Percentiles rank a stretch among this genome's conserved stretches.
phyloP scores from a whole-genome alignment of 805 yeast species.

The Pichia eremophila region DNA sequence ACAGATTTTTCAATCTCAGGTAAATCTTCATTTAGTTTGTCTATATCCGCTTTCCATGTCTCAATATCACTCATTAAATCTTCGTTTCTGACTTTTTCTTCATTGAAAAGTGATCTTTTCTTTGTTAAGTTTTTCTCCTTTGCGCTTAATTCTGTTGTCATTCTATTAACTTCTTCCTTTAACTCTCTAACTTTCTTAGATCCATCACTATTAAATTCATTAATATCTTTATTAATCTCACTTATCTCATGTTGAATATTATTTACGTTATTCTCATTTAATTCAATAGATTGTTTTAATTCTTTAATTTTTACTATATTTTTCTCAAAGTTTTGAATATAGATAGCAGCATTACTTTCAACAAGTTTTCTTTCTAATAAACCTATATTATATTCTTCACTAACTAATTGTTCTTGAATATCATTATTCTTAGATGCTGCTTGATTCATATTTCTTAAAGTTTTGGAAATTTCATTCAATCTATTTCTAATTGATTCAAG shows the following conservation, averaged over 20 bases:
- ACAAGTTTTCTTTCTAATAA: constrained; percentile 46
- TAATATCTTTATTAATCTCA: constrained; percentile 62
- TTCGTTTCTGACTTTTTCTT: constrained; percentile 59
- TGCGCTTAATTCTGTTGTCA: constrained; percentile 28
- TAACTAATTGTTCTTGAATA: constrained; percentile 48
- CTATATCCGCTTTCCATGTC: constrained; percentile 33
- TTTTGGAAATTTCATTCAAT: constrained; percentile 30
- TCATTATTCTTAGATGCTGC: constrained; percentile 41
- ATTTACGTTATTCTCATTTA: constrained; percentile 30
- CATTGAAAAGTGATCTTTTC: constrained; percentile 48
- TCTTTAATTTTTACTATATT: constrained; percentile 25
- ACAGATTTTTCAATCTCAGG: constrained; percentile 27
- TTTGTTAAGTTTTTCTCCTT: constrained; percentile 34
- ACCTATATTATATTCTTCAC: constrained; percentile 51
- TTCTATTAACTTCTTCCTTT: constrained; percentile 38
- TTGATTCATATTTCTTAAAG: constrained; percentile 33
- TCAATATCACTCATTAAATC: constrained; percentile 52
- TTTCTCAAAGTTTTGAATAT: constrained; percentile 33
- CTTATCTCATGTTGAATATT: constrained; percentile 37
- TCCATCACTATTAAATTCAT: constrained; percentile 72
- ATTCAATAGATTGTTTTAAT: constrained; percentile 36
- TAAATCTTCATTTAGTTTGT: constrained; percentile 27
- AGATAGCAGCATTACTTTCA: constrained; percentile 45
- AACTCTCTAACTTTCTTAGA: constrained; percentile 68
- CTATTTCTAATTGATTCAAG: constrained; percentile 32